A percentile compares a stretch with the other conserved stretches of the same genome.
phyloP scores from a whole-genome alignment of 768 basidiomycete genomes.

The Suillus plorans region DNA sequence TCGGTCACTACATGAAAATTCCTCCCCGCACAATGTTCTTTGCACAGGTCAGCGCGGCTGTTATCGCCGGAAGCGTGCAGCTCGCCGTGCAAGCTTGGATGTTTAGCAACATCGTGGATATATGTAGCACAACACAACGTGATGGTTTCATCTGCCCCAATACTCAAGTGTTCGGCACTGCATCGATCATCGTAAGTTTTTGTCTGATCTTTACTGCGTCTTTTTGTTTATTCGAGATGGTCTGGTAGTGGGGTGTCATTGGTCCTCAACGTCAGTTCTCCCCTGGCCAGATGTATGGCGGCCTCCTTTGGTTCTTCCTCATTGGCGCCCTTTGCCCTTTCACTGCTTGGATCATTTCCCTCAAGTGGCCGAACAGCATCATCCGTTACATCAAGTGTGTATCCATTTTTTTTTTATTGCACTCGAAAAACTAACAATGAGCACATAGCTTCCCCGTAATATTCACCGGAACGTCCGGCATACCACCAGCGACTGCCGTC shows the following conservation, averaged over 20 bases:
- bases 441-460: slow-evolving; percentile 35
- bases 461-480: slow-evolving; percentile 36
- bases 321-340: slow-evolving; percentile 62
- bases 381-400: slow-evolving; percentile 58
- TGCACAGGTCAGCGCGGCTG: slow-evolving; percentile 62
- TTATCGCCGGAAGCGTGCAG: slow-evolving; percentile 65
- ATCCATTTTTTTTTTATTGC: neutral
- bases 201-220: slow-evolving; percentile 3
- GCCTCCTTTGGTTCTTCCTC: slow-evolving; percentile 70
- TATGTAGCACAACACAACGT: slow-evolving; percentile 28
- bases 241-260: slow-evolving; percentile 51
- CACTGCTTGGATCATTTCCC: slow-evolving; percentile 47
- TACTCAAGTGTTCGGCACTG: slow-evolving; percentile 50
- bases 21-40: slow-evolving; percentile 68
- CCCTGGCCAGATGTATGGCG: slow-evolving; percentile 46
- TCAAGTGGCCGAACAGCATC: slow-evolving; percentile 59
- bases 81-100: slow-evolving; percentile 67
- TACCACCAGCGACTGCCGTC: slow-evolving; percentile 47
- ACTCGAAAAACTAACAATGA: neutral
- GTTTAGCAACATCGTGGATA: slow-evolving; percentile 40
- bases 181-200: slow-evolving; percentile 48
- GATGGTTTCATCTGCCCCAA: slow-evolving; percentile 29
- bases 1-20: slow-evolving; percentile 74
- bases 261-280: slow-evolving; percentile 70
- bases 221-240: slow-evolving; percentile 1